These are phyloP conservation scores for Nitzschia sp. DNA, from an alignment of 108 stramenopile species.

Conservation along the genomic window DNA sequence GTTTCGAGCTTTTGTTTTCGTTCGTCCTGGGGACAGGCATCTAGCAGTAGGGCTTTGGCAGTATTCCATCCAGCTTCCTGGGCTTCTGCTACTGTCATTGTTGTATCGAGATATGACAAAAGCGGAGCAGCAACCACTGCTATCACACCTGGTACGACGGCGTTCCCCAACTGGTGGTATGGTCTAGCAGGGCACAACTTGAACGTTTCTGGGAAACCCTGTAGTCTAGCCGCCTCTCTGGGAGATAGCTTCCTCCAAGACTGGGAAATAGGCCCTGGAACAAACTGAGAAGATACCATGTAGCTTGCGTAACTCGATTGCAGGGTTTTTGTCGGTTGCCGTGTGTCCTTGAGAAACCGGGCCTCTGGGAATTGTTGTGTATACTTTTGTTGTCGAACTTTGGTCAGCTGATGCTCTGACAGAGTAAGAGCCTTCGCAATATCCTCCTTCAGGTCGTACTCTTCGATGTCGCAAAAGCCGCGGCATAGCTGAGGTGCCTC, in stretches of 20 bases:
- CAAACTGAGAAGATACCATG: constrained; percentile 30
- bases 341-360: constrained; percentile 18
- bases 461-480: constrained; percentile 22
- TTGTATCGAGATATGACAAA: neutral
- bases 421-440: neutral
- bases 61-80: constrained; percentile 7
- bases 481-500: neutral
- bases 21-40: constrained; percentile 16
- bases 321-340: constrained; percentile 22
- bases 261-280: neutral
- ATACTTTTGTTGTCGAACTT: constrained; percentile 19
- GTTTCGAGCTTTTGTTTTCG: neutral
- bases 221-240: constrained; percentile 26
- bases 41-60: constrained; percentile 12
- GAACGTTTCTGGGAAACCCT: constrained; percentile 33
- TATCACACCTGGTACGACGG: constrained; percentile 23
- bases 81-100: neutral
- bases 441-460: constrained; percentile 1
- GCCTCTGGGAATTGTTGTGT: constrained; percentile 25
- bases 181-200: constrained; percentile 13
- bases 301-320: constrained; percentile 32
- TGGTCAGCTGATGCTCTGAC: constrained; percentile 8
- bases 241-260: constrained; percentile 16
- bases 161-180: constrained; percentile 29
- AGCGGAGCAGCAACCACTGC: constrained; percentile 19